A percentile compares a stretch with the other conserved stretches of the same genome.
Evolutionary conservation across 1,284 basidiomycete genomes (phyloP).

Genomic region (Rhodotorula sp.): DNA sequence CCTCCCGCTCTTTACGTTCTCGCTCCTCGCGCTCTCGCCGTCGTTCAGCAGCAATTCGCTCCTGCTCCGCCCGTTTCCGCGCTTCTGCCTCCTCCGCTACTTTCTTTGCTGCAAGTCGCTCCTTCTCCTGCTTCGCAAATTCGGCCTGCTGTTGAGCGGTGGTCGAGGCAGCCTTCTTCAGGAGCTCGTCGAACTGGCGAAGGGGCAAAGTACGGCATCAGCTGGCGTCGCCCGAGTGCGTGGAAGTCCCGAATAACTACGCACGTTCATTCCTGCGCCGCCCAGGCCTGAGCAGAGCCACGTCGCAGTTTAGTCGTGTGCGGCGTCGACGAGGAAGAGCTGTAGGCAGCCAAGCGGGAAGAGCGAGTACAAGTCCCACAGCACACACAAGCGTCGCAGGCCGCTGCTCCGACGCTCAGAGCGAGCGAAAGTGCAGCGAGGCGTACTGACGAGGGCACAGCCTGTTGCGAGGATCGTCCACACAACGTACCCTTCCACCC

Average conservation of each 20-base stretch:
- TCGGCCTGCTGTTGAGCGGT: constrained; percentile 31
- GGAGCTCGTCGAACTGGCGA: constrained; percentile 21
- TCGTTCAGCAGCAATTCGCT: constrained; percentile 22
- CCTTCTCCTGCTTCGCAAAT: constrained; percentile 26
- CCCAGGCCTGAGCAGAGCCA: too few species aligned
- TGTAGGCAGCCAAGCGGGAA: too few species aligned
- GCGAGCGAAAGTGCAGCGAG: too few species aligned
- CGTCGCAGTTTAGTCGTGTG: neutral
- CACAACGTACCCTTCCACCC: too few species aligned
- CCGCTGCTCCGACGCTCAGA: too few species aligned
- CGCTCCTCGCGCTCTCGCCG: constrained; percentile 24
- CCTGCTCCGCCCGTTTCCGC: constrained; percentile 27
- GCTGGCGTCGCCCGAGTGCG: neutral
- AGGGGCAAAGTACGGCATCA: neutral
- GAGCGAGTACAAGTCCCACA: too few species aligned
- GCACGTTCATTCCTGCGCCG: neutral
- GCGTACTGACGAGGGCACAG: too few species aligned
- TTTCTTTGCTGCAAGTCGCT: constrained; percentile 2
- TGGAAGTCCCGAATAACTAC: neutral
- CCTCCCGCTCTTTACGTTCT: constrained; percentile 11
- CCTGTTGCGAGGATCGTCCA: too few species aligned
- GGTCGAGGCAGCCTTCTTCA: constrained; percentile 27
- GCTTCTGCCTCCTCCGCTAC: constrained; percentile 24
- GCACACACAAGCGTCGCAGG: too few species aligned
- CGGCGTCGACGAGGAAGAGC: too few species aligned